phyloP scores from a whole-genome alignment of 31 red algal genomes.

The Bonnemaisonia californica region DNA sequence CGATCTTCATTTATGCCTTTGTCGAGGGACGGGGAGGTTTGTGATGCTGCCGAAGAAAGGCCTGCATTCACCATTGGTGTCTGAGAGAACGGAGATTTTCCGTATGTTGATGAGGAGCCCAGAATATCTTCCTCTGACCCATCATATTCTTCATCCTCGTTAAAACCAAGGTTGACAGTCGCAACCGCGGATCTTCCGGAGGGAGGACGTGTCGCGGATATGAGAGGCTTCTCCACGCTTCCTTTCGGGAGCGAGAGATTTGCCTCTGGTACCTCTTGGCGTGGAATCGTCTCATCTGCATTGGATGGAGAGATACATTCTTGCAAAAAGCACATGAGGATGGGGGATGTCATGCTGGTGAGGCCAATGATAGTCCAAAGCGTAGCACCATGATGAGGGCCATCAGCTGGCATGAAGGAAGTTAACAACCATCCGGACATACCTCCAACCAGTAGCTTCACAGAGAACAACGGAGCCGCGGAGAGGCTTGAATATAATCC shows the following conservation, averaged over 20 bases:
- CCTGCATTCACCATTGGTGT: background rate
- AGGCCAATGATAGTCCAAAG: constrained; percentile 76
- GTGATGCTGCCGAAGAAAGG: background rate
- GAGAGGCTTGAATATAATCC: constrained; percentile 88
- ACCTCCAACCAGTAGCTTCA: constrained; percentile 89
- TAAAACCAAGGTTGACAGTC: constrained; percentile 1
- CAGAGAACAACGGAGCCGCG: constrained; percentile 84
- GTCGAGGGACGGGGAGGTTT: background rate
- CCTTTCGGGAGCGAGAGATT: background rate
- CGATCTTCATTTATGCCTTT: background rate
- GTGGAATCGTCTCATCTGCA: background rate
- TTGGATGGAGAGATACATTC: constrained; percentile 60
- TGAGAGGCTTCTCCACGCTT: background rate
- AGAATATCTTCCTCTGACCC: constrained; percentile 5
- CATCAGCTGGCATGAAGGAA: constrained; percentile 65
- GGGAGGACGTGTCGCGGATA: constrained; percentile 35
- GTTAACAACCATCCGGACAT: constrained; percentile 89
- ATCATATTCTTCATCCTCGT: background rate
- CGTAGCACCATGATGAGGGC: constrained; percentile 46
- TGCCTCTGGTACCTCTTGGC: background rate
- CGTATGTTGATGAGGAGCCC: constrained; percentile 2
- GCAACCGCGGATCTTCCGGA: constrained; percentile 4
- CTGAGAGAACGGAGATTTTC: background rate
- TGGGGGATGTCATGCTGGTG: constrained; percentile 68
- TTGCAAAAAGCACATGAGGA: constrained; percentile 70